A percentile compares a stretch with the other conserved stretches of the same genome.
These are phyloP conservation scores for Angomonas deanei DNA, from an alignment of 208 protist species.

Conservation along the genomic window DNA sequence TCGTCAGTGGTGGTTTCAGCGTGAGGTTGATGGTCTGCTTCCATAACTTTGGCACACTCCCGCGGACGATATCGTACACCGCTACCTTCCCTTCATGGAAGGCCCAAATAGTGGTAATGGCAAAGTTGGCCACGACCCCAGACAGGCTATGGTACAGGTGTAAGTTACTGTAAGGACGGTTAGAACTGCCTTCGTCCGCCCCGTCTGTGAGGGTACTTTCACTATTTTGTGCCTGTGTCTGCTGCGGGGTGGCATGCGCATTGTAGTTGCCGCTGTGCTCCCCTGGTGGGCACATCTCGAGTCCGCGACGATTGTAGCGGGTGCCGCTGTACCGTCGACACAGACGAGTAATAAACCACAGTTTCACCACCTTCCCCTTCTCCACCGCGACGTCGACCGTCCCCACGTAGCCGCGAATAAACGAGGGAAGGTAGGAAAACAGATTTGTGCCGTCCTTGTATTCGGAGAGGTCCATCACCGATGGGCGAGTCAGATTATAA, in stretches of 20 bases:
- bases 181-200: not conserved
- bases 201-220: not conserved
- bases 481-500: not conserved
- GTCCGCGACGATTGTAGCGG: conserved; percentile 79
- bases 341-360: conserved; percentile 56
- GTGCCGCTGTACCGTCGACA: conserved; percentile 75
- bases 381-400: conserved; percentile 3
- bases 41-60: conserved; percentile 75
- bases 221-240: no score
- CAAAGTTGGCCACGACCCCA: conserved; percentile 78
- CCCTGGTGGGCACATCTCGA: conserved; percentile 39
- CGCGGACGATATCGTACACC: conserved; percentile 56
- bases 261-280: conserved; percentile 2
- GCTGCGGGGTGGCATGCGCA: no score
- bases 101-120: conserved; percentile 63
- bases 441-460: not conserved
- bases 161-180: not conserved
- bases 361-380: not conserved
- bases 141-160: conserved; percentile 10
- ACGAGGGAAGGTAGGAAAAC: conserved; percentile 36
- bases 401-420: conserved; percentile 57
- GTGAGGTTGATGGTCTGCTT: conserved; percentile 72
- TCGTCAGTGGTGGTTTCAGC: conserved; percentile 57
- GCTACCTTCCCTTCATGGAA: conserved; percentile 28
- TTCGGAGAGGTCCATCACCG: not conserved